Evolutionary conservation across 192 early-diverging fungal species (phyloP), one percentile per base, ranked within the genome.

Genomic region (Entomortierella lignicola): DNA sequence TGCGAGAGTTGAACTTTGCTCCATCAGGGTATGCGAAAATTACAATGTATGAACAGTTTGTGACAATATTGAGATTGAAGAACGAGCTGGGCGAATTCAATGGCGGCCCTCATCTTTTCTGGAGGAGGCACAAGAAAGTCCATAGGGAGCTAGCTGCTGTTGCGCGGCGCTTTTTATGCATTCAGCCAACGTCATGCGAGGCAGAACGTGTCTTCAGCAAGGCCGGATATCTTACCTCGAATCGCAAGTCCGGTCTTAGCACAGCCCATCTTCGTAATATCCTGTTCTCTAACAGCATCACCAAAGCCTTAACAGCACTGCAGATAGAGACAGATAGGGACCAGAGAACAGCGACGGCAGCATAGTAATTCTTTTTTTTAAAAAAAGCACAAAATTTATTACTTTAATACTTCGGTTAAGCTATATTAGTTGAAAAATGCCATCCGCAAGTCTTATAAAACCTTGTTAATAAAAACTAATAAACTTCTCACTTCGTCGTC

Each of bases 171-270:
- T 52, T 64, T 63, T 42, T 64, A 30, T 55, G 51, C 34, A 42
- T 54, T 54, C 63, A 64, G 39, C 11, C 63, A 18, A 64, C 63
- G 2, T 64, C 51, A 17, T 54, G 34, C 23, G 52, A 64, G 51
- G 18, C 34, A 23, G 63, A 64, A 34, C 63, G 63, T 42, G 37
- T 64, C 63, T 64, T 64, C 37, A 64, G 63, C 37, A 64, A 27
- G 11, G 52, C 50, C n/a, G 63, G 50, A 27, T 64, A 54, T 54
- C 48, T 64, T 26, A 54, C 52, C 26, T 54, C 52, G 20, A 41
- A 64, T 6, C 51, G 63, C 50, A 37, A 23, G 21, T 8, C 50
- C 25, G 2, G 21, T 42, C 48, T 64, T 34, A 27, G 50, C 20
- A 64, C 52, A 20, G 3, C n/a, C 37, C 18, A 64, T 54, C 20